Conservation (phyloP, 768 basidiomycete species). For the Tremella yokohamensis region DNA sequence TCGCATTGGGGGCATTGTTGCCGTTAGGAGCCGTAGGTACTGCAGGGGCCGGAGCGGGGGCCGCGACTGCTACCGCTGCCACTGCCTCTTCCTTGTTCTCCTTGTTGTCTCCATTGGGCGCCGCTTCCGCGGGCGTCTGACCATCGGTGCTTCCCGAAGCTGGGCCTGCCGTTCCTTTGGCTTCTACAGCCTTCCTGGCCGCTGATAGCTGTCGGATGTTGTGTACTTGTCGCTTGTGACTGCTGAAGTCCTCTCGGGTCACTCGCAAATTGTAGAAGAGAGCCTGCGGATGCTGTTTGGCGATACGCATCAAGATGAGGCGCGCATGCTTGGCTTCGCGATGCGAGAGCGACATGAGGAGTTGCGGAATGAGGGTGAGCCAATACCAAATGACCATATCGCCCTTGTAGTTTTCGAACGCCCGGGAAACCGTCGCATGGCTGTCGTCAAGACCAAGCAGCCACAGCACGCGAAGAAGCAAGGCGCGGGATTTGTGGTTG, state of each 20-base stretch:
- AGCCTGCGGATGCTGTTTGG: conserved; percentile 86
- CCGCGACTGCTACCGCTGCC: conserved; percentile 5
- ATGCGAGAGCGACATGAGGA: conserved; percentile 81
- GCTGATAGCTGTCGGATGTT: conserved; percentile 22
- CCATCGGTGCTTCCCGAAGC: background rate
- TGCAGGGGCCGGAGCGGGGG: conserved; percentile 13
- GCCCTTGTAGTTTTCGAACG: conserved; percentile 90
- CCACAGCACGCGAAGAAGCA: conserved; percentile 93
- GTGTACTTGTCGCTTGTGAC: conserved; percentile 40
- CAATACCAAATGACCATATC: conserved; percentile 98
- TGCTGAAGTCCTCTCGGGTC: conserved; percentile 65
- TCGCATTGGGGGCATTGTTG: background rate
- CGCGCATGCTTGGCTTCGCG: conserved; percentile 91
- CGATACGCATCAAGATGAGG: conserved; percentile 80
- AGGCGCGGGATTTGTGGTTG: conserved; percentile 82
- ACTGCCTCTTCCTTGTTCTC: conserved; percentile 21
- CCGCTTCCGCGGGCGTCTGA: background rate
- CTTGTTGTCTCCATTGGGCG: conserved; percentile 22
- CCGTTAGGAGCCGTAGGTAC: conserved; percentile 8
- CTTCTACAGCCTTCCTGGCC: conserved; percentile 18
- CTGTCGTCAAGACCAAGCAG: conserved; percentile 86
- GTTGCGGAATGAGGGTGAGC: conserved; percentile 94
- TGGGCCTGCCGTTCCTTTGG: background rate
- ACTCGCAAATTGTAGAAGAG: conserved; percentile 93
- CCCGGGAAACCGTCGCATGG: conserved; percentile 47